Percentiles rank a stretch among this genome's conserved stretches.
These are phyloP conservation scores for Leccinum imitatum DNA, from an alignment of 768 basidiomycete species.

Conservation along the genomic window DNA sequence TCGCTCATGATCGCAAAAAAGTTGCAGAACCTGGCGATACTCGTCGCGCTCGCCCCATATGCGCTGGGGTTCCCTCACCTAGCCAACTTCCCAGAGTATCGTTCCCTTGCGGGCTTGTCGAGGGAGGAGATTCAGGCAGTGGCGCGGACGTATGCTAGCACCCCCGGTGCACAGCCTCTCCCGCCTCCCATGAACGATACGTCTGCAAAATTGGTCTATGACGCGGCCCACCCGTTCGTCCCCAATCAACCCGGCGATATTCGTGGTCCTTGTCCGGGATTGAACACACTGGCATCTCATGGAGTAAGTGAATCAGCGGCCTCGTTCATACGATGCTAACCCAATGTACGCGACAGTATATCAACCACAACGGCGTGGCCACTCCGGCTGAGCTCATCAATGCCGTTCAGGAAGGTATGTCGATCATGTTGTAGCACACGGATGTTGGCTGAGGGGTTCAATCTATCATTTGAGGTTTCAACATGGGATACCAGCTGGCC, in stretches of 20 bases:
- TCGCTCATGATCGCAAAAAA: not conserved
- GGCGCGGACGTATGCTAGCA: slow-evolving; percentile 13
- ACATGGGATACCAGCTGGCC: not conserved
- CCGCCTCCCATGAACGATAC: slow-evolving; percentile 26
- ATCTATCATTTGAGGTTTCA: too few species aligned
- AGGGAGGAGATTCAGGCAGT: slow-evolving; percentile 14
- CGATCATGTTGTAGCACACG: too few species aligned
- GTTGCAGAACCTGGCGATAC: slow-evolving; percentile 6
- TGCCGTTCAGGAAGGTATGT: too few species aligned
- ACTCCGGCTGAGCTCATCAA: too few species aligned
- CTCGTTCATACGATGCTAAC: not conserved
- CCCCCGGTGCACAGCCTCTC: slow-evolving; percentile 25
- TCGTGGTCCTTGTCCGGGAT: slow-evolving; percentile 25
- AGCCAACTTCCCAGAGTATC: slow-evolving; percentile 19
- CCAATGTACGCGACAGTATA: too few species aligned
- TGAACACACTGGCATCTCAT: slow-evolving; percentile 28
- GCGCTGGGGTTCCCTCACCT: slow-evolving; percentile 14
- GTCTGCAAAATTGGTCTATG: slow-evolving; percentile 24
- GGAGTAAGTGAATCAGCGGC: slow-evolving; percentile 16
- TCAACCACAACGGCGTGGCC: too few species aligned
- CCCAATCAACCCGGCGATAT: slow-evolving; percentile 19
- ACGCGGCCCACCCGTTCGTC: slow-evolving; percentile 18
- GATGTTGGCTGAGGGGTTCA: too few species aligned
- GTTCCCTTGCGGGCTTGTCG: slow-evolving; percentile 23
- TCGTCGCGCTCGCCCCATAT: slow-evolving; percentile 10